These are phyloP conservation scores for Aspergillus novoparasiticus DNA, from an alignment of 2,329 filamentous ascomycete species.

Conservation along the genomic window DNA sequence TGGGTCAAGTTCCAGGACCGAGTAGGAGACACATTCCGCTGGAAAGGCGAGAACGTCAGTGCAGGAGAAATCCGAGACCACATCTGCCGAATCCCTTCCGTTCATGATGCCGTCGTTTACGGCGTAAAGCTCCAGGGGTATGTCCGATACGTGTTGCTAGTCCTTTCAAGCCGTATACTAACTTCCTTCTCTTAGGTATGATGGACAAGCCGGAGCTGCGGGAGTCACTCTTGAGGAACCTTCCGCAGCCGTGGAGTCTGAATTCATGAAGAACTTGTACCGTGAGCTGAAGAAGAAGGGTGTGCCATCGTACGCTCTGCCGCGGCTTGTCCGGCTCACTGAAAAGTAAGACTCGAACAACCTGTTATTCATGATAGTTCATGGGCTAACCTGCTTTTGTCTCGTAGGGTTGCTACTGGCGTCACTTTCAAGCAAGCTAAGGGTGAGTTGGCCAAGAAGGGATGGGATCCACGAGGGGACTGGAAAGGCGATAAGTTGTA, in stretches of 20 bases:
- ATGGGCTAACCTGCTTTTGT: conserved; percentile 9
- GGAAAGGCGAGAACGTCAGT: conserved; percentile 51
- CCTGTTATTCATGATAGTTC: not conserved
- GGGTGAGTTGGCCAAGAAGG: conserved; percentile 45
- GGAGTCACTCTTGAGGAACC: conserved; percentile 46
- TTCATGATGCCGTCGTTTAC: conserved; percentile 50
- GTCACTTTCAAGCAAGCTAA: conserved; percentile 57
- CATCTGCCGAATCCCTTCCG: conserved; percentile 43
- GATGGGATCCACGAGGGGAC: conserved; percentile 41
- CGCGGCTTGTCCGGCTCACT: conserved; percentile 50
- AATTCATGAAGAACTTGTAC: conserved; percentile 44
- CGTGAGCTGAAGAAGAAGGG: conserved; percentile 45
- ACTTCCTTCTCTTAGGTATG: conserved; percentile 39
- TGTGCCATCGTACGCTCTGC: conserved; percentile 50
- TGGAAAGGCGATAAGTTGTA: conserved; percentile 43
- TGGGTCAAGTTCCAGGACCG: conserved; percentile 52
- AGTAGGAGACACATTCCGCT: conserved; percentile 43
- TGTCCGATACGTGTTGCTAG: conserved; percentile 8
- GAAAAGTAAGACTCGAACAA: conserved; percentile 41
- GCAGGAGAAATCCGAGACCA: conserved; percentile 50
- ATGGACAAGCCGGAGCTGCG: conserved; percentile 53
- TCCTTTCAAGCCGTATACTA: not conserved
- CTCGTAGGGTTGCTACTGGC: conserved; percentile 45
- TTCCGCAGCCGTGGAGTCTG: conserved; percentile 29
- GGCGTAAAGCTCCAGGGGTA: conserved; percentile 46